Base-by-base conservation (phyloP, 805 yeast genomes). In the Candida endomychidarum region DNA sequence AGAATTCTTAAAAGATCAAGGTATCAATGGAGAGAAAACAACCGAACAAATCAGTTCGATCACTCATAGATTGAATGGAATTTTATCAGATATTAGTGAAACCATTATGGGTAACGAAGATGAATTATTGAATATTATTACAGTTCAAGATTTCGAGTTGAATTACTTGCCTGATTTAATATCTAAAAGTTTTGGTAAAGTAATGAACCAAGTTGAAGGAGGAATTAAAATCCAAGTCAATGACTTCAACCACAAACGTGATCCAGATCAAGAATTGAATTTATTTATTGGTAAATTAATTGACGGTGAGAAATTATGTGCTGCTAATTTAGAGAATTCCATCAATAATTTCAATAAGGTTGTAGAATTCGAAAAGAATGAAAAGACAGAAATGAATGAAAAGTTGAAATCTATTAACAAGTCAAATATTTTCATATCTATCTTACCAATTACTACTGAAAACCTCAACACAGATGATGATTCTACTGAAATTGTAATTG, bases 251-350 rank as follows among this genome's bases (percentile, higher is more conserved):
- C 67, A 61, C 43, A 50, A 43, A 16, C 52, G 57, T 22, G 47
- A 49, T 9, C 24, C 14, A 6, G 42, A 42, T 42, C 70, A 75
- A 21, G 77, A 77, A 35, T 74, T 91, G 52, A 83, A 83, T 46
- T 59, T 86, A 50, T 87, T 89, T 56, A 66, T 74, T 15, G 97
- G 97, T 7, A 83, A 84, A 47, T 53, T 80, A 1, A 75, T 80
- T 31, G 95, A 88, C 58, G 97, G 93, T 10, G 95, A 86, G 53
- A 91, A 93, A 59, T 74, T 93, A 43, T 84, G 95, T 28, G 73
- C 78, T 52, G 98, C 97, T 3, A 90, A 88, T 56, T 72, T 91
- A 51, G 96, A 88, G 21, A 78, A 80, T 39, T 79, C 81, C n/a
- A 74, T 82, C 38, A 74, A 77, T 68, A 64, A 63, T 44, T 68